Evolutionary conservation across 805 yeast genomes (phyloP).

Genomic region (Lipomyces orientalis): DNA sequence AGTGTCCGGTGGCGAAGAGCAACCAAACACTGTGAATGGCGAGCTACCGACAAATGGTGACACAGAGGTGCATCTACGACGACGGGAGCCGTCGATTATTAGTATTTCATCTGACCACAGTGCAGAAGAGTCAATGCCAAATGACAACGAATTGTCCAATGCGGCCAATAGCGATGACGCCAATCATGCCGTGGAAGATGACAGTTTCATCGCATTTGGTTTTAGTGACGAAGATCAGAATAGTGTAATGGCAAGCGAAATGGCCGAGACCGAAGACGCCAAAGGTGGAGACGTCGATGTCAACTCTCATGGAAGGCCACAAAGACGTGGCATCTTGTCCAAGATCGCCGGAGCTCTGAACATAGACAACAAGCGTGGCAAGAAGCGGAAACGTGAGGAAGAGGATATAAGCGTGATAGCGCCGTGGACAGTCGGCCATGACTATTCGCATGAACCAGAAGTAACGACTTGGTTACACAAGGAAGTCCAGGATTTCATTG

Average conservation of each 20-base stretch:
- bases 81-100: not conserved
- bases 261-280: conserved; percentile 39
- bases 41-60: not conserved
- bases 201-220: conserved; percentile 63
- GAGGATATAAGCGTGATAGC: conserved; percentile 21
- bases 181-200: conserved; percentile 1
- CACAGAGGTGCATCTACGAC: not conserved
- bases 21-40: not conserved
- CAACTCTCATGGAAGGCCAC: not conserved
- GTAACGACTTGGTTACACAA: conserved; percentile 84
- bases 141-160: not conserved
- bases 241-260: conserved; percentile 46
- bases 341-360: conserved; percentile 21
- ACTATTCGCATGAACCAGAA: conserved; percentile 76
- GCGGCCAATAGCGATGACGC: not conserved
- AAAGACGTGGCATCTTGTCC: conserved; percentile 9
- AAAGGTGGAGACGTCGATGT: not conserved
- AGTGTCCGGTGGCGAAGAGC: not conserved
- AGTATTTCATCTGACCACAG: not conserved
- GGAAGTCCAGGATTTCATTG: conserved; percentile 84
- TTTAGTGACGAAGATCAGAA: conserved; percentile 54
- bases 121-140: not conserved
- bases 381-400: conserved; percentile 24
- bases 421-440: conserved; percentile 82
- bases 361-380: conserved; percentile 12